These are phyloP conservation scores for Cornus suecica DNA, from an alignment of 148 eudicot genomes.

Conservation along the genomic window DNA sequence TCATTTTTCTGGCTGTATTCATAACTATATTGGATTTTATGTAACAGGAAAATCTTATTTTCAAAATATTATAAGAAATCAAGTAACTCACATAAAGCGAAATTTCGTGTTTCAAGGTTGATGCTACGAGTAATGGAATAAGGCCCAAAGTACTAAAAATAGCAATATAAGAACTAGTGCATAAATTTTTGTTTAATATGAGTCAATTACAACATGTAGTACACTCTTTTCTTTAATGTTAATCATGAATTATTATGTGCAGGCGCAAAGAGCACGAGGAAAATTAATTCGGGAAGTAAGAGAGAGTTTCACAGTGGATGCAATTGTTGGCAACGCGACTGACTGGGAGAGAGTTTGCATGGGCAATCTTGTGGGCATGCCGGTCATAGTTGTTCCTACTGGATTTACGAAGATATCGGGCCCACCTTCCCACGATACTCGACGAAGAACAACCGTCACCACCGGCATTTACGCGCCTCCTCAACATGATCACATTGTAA, in stretches of 20 bases:
- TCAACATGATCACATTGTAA: constrained; percentile 77
- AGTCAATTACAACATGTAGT: background rate
- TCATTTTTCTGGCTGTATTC: background rate
- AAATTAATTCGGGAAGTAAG: constrained; percentile 65
- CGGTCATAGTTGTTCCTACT: constrained; percentile 69
- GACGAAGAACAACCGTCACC: constrained; percentile 59
- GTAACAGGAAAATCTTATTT: too few species aligned
- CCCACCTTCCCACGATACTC: constrained; percentile 41
- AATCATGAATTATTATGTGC: background rate
- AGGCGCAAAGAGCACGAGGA: constrained; percentile 91
- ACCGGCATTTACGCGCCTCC: constrained; percentile 88
- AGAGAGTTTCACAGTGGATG: constrained; percentile 67
- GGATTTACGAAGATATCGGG: constrained; percentile 51
- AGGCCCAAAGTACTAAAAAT: too few species aligned
- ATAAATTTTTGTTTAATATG: background rate
- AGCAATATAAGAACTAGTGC: background rate
- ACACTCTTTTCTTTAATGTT: background rate
- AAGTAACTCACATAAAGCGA: too few species aligned
- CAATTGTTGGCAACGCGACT: constrained; percentile 73
- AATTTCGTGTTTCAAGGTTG: too few species aligned
- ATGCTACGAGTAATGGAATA: too few species aligned
- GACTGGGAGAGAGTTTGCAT: constrained; percentile 85
- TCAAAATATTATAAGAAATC: too few species aligned
- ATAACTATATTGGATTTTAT: too few species aligned
- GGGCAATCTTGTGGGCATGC: constrained; percentile 94